Evolutionary conservation across 2,329 filamentous ascomycete genomes (phyloP).

Genomic region (Exutisphaerella laricina): DNA sequence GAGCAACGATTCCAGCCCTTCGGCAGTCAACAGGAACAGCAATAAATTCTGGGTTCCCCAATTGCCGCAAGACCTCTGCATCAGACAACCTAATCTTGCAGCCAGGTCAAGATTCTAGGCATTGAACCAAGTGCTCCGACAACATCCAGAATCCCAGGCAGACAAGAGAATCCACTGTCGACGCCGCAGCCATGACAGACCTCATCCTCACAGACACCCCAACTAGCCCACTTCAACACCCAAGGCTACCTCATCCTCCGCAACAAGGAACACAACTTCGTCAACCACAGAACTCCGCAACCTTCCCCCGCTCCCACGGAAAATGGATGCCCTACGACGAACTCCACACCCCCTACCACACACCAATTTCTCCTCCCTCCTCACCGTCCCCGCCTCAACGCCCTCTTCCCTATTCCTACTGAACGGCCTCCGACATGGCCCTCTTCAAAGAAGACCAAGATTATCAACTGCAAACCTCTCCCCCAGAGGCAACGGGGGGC

Average conservation of each 20-base stretch:
- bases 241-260: constrained; percentile 25
- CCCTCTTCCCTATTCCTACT: constrained; percentile 37
- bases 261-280: constrained; percentile 18
- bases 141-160: neutral
- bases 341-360: constrained; percentile 17
- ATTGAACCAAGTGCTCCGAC: no score
- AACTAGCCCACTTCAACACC: constrained; percentile 22
- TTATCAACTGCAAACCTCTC: constrained; percentile 39
- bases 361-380: constrained; percentile 27
- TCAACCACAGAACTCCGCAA: constrained; percentile 20
- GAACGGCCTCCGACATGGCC: constrained; percentile 35
- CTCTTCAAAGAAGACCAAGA: constrained; percentile 44
- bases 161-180: neutral
- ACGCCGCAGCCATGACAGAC: constrained; percentile 12
- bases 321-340: constrained; percentile 31
- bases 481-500: constrained; percentile 40
- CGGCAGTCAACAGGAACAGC: no score
- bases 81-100: no score
- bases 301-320: constrained; percentile 21
- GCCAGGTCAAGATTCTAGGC: no score
- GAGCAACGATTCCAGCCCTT: no score
- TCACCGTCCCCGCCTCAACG: constrained; percentile 26
- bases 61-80: no score
- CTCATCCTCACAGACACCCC: constrained; percentile 20
- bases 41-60: no score